phyloP scores from a whole-genome alignment of 2,329 filamentous ascomycete genomes.

The Xylariaceae sp. region DNA sequence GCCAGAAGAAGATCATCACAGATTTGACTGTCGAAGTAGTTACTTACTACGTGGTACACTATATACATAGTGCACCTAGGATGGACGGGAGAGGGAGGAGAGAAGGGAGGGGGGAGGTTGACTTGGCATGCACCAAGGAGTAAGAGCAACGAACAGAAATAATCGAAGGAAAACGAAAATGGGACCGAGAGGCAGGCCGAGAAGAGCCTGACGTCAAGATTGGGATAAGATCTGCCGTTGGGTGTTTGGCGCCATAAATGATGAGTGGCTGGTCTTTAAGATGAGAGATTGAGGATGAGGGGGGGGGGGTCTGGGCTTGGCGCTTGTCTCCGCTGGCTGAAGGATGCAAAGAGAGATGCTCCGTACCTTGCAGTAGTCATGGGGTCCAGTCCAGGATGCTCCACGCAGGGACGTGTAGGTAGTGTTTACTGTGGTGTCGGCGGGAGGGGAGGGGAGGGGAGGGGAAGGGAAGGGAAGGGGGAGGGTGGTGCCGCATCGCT shows the following conservation, averaged over 20 bases:
- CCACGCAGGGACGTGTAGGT: too few relatives aligned
- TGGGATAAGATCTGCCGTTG: slow-evolving; percentile 14
- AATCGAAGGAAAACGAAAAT: slow-evolving; percentile 9
- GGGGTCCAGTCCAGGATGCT: too few relatives aligned
- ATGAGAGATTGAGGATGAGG: slow-evolving; percentile 12
- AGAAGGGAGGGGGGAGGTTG: background rate
- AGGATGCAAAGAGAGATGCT: slow-evolving; percentile 13
- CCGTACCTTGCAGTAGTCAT: slow-evolving; percentile 19
- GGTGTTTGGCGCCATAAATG: slow-evolving; percentile 5
- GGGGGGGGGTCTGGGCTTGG: background rate
- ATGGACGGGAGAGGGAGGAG: background rate
- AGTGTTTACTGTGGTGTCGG: too few relatives aligned
- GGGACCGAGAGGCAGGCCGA: slow-evolving; percentile 18
- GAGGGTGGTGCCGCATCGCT: too few relatives aligned
- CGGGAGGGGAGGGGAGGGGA: background rate
- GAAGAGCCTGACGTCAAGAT: slow-evolving; percentile 1
- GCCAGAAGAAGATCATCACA: too few relatives aligned
- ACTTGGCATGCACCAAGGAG: slow-evolving; percentile 10
- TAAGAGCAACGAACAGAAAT: background rate
- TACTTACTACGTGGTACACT: too few relatives aligned
- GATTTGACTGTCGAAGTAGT: too few relatives aligned
- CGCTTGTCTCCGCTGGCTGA: background rate
- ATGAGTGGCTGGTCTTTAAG: slow-evolving; percentile 15
- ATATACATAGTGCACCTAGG: background rate
- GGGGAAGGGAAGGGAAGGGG: background rate